Conservation (phyloP, 352 stramenopile genomes). For the Aphanomyces stellatus region DNA sequence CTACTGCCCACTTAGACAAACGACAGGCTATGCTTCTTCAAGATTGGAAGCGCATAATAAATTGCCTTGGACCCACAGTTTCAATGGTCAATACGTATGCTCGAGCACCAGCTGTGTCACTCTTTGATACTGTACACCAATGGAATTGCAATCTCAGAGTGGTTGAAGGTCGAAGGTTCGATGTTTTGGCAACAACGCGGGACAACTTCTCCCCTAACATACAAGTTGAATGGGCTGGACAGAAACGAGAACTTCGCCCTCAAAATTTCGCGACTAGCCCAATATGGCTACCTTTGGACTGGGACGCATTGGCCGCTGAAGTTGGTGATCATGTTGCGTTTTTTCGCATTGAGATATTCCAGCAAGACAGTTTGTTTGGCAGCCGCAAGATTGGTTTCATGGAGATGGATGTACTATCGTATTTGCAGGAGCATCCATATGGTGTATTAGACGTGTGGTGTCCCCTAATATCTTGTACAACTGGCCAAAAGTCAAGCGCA, state of each 20-base stretch:
- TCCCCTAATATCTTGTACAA: neutral
- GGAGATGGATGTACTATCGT: neutral
- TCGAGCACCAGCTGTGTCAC: neutral
- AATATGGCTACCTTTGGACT: neutral
- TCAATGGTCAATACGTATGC: neutral
- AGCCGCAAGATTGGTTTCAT: neutral
- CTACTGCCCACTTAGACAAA: constrained; percentile 55
- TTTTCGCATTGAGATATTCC: neutral
- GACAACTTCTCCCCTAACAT: neutral
- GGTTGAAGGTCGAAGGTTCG: neutral
- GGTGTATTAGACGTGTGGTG: constrained; percentile 2
- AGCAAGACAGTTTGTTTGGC: neutral
- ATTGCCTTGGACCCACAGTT: neutral
- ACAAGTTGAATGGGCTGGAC: neutral
- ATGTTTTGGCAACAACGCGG: neutral
- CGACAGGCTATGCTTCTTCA: constrained; percentile 55
- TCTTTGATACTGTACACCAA: neutral
- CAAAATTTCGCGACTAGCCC: neutral
- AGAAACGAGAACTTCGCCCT: neutral
- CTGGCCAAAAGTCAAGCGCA: neutral
- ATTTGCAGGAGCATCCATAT: neutral
- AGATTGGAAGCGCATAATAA: constrained; percentile 52
- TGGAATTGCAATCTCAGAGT: neutral
- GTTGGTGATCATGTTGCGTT: neutral
- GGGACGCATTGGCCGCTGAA: neutral